These are phyloP conservation scores for Cryphonectria carpinicola DNA, from an alignment of 2,329 filamentous ascomycete genomes.

Conservation along the genomic window DNA sequence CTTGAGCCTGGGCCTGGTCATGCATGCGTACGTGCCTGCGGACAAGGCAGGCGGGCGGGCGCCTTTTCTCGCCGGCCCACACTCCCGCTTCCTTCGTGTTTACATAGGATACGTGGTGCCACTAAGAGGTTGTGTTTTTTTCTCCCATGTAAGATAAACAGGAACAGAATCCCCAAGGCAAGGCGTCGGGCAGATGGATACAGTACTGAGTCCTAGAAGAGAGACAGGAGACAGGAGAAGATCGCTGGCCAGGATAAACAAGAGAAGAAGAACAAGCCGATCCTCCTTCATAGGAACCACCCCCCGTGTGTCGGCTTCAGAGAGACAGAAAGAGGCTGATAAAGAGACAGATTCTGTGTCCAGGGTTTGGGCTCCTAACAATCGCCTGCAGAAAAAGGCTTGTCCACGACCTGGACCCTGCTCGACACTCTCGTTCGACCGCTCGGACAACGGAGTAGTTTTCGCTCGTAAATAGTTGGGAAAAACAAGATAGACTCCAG, in stretches of 20 bases:
- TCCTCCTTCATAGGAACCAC: neutral
- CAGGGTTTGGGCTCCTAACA: neutral
- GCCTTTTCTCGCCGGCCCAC: constrained; percentile 9
- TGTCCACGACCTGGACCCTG: neutral
- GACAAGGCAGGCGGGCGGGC: constrained; percentile 8
- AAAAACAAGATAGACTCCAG: neutral
- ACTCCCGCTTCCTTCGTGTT: constrained; percentile 9
- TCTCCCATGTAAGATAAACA: neutral
- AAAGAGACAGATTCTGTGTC: neutral
- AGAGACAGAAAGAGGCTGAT: neutral
- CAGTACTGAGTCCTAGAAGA: neutral
- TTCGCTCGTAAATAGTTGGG: neutral
- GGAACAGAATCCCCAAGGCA: neutral
- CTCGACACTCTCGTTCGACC: neutral
- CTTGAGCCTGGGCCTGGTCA: neutral
- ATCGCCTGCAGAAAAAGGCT: neutral
- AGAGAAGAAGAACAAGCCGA: neutral
- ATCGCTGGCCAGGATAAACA: neutral
- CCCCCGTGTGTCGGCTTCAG: neutral
- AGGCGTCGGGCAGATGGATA: neutral
- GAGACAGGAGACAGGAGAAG: neutral
- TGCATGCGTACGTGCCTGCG: neutral
- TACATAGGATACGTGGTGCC: constrained; percentile 6
- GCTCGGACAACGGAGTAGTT: neutral
- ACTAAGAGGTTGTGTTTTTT: neutral